Conservation (phyloP, 2,329 filamentous ascomycete genomes). For the Fusarium anthophilum region DNA sequence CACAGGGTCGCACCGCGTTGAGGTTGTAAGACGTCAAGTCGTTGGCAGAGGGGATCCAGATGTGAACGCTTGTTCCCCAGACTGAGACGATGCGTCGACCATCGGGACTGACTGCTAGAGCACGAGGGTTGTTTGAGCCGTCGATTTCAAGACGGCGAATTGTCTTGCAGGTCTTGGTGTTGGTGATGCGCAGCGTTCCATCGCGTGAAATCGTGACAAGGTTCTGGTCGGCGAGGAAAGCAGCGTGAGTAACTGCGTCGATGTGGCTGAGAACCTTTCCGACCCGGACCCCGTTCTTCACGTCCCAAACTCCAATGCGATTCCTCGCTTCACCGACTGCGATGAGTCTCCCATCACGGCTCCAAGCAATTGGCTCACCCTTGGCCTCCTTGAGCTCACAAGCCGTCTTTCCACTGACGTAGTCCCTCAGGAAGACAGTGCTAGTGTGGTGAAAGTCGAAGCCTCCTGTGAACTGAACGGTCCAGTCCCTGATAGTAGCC, state of each 20-base stretch:
- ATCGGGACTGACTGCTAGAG: constrained; percentile 47
- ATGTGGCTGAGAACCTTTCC: constrained; percentile 50
- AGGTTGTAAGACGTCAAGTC: constrained; percentile 50
- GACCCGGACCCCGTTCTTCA: constrained; percentile 39
- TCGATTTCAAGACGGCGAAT: constrained; percentile 50
- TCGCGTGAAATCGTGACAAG: constrained; percentile 52
- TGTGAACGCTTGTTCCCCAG: constrained; percentile 51
- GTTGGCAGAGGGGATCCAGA: constrained; percentile 49
- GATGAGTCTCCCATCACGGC: constrained; percentile 43
- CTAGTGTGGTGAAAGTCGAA: constrained; percentile 46
- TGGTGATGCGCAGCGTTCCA: constrained; percentile 51
- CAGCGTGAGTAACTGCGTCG: constrained; percentile 50
- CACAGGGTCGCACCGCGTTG: constrained; percentile 44
- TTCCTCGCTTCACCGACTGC: constrained; percentile 44
- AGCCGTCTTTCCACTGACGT: constrained; percentile 43
- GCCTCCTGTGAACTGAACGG: constrained; percentile 42
- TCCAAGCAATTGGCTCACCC: constrained; percentile 47
- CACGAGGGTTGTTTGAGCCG: constrained; percentile 43
- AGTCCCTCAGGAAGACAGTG: constrained; percentile 46
- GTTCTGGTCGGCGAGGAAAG: constrained; percentile 45
- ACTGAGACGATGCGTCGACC: constrained; percentile 49
- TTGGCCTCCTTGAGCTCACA: constrained; percentile 46
- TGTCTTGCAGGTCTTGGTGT: constrained; percentile 47
- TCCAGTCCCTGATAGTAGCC: constrained; percentile 47
- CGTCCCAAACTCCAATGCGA: constrained; percentile 48